A percentile compares a stretch with the other conserved stretches of the same genome.
These are phyloP conservation scores for Hypoxylon sp. DNA, from an alignment of 2,329 filamentous ascomycete species.

Conservation along the genomic window DNA sequence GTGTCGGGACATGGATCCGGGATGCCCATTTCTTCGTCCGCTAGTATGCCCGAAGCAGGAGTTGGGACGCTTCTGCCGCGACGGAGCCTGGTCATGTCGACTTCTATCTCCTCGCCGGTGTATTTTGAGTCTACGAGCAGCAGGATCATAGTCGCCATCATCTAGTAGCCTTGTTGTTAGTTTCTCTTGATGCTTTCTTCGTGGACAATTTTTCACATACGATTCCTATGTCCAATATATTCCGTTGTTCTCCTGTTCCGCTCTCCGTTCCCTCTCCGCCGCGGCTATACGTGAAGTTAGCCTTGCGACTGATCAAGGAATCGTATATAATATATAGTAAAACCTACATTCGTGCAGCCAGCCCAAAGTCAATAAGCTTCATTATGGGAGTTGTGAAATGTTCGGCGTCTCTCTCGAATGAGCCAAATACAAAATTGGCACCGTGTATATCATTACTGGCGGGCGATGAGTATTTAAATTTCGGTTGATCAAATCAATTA, in stretches of 20 bases:
- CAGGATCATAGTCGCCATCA: conserved; percentile 27
- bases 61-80: not conserved
- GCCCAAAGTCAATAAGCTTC: too few relatives aligned
- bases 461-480: not conserved
- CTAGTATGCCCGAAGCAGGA: conserved; percentile 19
- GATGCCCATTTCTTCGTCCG: conserved; percentile 5
- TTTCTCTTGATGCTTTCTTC: too few relatives aligned
- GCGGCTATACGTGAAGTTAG: too few relatives aligned
- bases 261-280: too few relatives aligned
- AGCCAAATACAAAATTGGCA: too few relatives aligned
- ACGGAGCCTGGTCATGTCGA: conserved; percentile 10
- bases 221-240: conserved; percentile 26
- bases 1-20: conserved; percentile 20
- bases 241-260: too few relatives aligned
- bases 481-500: too few relatives aligned
- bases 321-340: too few relatives aligned
- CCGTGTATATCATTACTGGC: conserved; percentile 24
- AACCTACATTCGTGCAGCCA: too few relatives aligned
- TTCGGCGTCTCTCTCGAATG: too few relatives aligned
- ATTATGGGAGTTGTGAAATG: too few relatives aligned
- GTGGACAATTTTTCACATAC: conserved; percentile 6
- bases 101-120: conserved; percentile 20
- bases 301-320: too few relatives aligned
- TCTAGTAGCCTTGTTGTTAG: conserved; percentile 7
- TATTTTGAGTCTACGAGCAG: conserved; percentile 20